Evolutionary conservation across 2,329 filamentous ascomycete genomes (phyloP).

Genomic region (Aspergillus uvarum): DNA sequence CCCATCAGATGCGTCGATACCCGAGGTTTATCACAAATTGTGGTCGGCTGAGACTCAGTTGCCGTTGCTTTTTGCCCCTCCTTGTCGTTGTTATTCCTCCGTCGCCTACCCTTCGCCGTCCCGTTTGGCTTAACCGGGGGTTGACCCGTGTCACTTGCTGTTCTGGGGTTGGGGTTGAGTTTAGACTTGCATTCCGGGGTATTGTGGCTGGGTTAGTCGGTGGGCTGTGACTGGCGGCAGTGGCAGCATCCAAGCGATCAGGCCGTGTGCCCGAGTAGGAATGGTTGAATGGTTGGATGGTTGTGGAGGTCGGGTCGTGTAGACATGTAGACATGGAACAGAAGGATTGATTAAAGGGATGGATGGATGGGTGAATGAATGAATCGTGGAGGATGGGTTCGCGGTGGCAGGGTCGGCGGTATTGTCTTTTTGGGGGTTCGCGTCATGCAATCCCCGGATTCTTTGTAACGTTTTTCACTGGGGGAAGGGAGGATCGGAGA

Average conservation of each 20-base stretch:
- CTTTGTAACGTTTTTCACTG: constrained; percentile 6
- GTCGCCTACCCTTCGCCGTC: background rate
- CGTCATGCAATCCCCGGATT: constrained; percentile 10
- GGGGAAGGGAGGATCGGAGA: too few relatives aligned
- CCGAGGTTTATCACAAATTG: constrained; percentile 18
- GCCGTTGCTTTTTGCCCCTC: constrained; percentile 14
- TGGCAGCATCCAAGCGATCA: background rate
- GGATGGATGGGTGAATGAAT: background rate
- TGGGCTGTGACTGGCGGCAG: background rate
- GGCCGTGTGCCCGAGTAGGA: background rate
- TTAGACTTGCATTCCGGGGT: constrained; percentile 8
- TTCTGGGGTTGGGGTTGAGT: background rate
- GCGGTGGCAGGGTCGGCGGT: background rate
- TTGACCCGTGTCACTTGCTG: constrained; percentile 2
- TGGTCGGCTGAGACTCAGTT: constrained; percentile 13
- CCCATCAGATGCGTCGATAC: constrained; percentile 13
- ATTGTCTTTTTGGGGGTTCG: constrained; percentile 6
- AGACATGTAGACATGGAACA: background rate
- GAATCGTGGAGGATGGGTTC: background rate
- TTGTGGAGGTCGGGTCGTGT: background rate
- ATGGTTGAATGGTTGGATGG: background rate
- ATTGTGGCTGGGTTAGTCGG: constrained; percentile 1
- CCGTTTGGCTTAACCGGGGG: background rate
- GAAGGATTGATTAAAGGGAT: background rate
- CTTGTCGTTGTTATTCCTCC: constrained; percentile 3